These are phyloP conservation scores for Wickerhamiella infanticola DNA, from an alignment of 1,139 yeast species.

Conservation along the genomic window DNA sequence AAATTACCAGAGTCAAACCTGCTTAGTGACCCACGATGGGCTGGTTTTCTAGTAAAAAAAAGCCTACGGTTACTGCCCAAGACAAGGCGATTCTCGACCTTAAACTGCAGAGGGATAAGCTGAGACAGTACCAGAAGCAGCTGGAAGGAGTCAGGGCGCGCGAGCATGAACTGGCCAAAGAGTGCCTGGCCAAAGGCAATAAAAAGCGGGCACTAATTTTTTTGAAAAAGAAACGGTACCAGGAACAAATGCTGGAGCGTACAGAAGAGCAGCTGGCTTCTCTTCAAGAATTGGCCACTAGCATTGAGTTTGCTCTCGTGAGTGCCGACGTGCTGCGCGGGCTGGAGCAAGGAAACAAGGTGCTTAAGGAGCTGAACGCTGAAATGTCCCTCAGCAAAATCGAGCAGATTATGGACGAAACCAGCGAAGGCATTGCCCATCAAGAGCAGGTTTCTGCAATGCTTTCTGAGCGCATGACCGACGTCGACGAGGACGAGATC, in stretches of 20 bases:
- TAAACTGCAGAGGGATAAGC: slow-evolving; percentile 74
- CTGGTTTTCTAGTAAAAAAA: slow-evolving; percentile 9
- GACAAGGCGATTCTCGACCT: slow-evolving; percentile 76
- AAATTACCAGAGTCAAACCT: neutral
- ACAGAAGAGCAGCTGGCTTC: slow-evolving; percentile 68
- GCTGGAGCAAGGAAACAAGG: slow-evolving; percentile 61
- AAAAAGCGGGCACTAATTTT: slow-evolving; percentile 51
- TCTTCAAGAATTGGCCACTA: slow-evolving; percentile 35
- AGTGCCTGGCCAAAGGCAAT: slow-evolving; percentile 40
- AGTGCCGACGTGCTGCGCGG: slow-evolving; percentile 78
- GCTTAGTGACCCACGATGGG: slow-evolving; percentile 8
- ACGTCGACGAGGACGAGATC: slow-evolving; percentile 47
- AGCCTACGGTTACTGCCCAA: slow-evolving; percentile 48
- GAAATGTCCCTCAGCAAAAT: slow-evolving; percentile 68
- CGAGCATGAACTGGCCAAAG: slow-evolving; percentile 43
- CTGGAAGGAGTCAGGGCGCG: slow-evolving; percentile 40
- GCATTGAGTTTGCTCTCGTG: slow-evolving; percentile 75
- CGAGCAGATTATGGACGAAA: slow-evolving; percentile 72
- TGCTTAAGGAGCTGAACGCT: slow-evolving; percentile 53
- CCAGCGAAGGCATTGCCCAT: slow-evolving; percentile 64
- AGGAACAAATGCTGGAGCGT: slow-evolving; percentile 47
- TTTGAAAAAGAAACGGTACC: slow-evolving; percentile 66
- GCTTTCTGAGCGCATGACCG: slow-evolving; percentile 32
- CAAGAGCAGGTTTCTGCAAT: slow-evolving; percentile 45
- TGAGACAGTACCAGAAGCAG: slow-evolving; percentile 57